A percentile compares a stretch with the other conserved stretches of the same genome.
These are phyloP conservation scores for Dorcoceras hygrometricum DNA, from an alignment of 257 asterid species.

Conservation along the genomic window DNA sequence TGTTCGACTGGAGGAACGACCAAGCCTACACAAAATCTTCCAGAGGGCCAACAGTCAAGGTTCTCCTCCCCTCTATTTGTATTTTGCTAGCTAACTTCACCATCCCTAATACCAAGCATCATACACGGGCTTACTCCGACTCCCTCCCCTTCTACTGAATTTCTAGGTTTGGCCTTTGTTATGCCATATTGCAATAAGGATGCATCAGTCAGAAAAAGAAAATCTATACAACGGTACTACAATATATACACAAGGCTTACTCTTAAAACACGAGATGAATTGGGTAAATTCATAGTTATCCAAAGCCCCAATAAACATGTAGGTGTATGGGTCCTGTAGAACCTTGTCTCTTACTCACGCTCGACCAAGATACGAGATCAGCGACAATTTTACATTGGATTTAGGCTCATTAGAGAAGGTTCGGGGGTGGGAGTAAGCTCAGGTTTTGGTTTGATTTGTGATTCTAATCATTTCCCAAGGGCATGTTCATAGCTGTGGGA, in stretches of 20 bases:
- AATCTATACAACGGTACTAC: background rate
- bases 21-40: constrained; percentile 79
- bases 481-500: no score
- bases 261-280: background rate
- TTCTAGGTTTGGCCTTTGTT: no score
- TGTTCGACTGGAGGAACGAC: constrained; percentile 88
- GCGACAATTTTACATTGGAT: background rate
- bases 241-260: no score
- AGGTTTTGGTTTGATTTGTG: constrained; percentile 6
- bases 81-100: background rate
- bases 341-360: no score
- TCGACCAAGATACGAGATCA: background rate
- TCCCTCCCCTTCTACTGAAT: no score
- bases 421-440: background rate
- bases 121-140: no score
- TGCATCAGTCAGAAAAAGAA: no score
- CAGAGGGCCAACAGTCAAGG: constrained; percentile 95
- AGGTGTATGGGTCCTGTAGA: no score
- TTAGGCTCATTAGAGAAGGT: background rate
- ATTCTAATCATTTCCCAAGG: background rate
- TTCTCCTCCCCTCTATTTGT: constrained; percentile 21
- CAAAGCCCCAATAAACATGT: no score
- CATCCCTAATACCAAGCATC: background rate
- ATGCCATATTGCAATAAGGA: no score
- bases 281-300: no score